A percentile compares a stretch with the other conserved stretches of the same genome.
phyloP scores from a whole-genome alignment of 2,329 filamentous ascomycete species.

The Cladosporium sp. region DNA sequence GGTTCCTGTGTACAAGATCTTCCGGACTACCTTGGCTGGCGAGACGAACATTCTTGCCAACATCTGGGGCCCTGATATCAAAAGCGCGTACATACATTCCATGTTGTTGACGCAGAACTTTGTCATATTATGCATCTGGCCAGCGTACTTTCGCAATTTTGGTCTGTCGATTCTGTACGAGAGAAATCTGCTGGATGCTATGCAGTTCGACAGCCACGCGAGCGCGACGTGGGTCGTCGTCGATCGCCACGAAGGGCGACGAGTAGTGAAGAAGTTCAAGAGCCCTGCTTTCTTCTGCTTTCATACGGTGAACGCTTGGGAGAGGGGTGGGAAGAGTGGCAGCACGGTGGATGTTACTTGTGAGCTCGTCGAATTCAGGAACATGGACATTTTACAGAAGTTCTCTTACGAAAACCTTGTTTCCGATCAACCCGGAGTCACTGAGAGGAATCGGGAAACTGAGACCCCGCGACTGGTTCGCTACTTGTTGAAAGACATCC shows the following conservation, averaged over 20 bases:
- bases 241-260: constrained; percentile 58
- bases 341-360: constrained; percentile 55
- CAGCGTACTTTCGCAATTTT: constrained; percentile 53
- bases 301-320: constrained; percentile 73
- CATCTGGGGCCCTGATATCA: constrained; percentile 48
- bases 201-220: constrained; percentile 57
- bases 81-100: constrained; percentile 75
- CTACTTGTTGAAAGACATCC: constrained; percentile 12
- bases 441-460: constrained; percentile 32
- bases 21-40: constrained; percentile 59
- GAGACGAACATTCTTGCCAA: constrained; percentile 68
- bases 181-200: constrained; percentile 64
- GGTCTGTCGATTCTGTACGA: constrained; percentile 62
- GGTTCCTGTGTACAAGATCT: constrained; percentile 62
- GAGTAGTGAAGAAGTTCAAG: constrained; percentile 61
- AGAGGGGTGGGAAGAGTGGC: constrained; percentile 45
- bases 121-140: constrained; percentile 70
- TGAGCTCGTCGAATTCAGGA: constrained; percentile 63
- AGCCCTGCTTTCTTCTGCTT: constrained; percentile 71
- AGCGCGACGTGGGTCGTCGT: constrained; percentile 69
- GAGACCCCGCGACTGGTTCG: constrained; percentile 8
- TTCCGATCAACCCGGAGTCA: constrained; percentile 46
- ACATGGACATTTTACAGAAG: constrained; percentile 58
- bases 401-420: constrained; percentile 69
- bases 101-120: constrained; percentile 69